Evolutionary conservation across 2,329 filamentous ascomycete genomes (phyloP).

Genomic region (Aspergillus ustus): DNA sequence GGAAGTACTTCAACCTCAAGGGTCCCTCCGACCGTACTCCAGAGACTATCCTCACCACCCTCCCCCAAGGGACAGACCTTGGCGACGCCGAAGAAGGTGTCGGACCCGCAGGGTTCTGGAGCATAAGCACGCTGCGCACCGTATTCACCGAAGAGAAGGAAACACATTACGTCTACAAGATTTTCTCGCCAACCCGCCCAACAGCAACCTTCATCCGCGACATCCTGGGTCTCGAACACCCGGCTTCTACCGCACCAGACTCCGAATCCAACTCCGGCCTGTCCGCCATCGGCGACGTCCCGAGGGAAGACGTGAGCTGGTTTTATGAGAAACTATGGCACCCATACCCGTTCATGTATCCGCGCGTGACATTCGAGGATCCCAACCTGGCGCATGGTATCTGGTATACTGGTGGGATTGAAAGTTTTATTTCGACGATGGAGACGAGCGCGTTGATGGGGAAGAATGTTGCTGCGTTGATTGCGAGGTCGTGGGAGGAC

Average conservation of each 20-base stretch:
- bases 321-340: conserved; percentile 77
- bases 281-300: conserved; percentile 39
- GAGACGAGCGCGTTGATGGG: conserved; percentile 94
- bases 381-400: conserved; percentile 61
- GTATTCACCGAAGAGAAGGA: conserved; percentile 39
- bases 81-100: conserved; percentile 57
- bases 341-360: conserved; percentile 83
- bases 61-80: conserved; percentile 59
- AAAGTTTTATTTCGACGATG: conserved; percentile 96
- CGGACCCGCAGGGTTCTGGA: conserved; percentile 81
- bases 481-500: conserved; percentile 57
- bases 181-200: conserved; percentile 63
- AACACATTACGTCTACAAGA: conserved; percentile 67
- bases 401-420: conserved; percentile 71
- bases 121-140: conserved; percentile 73
- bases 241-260: conserved; percentile 13
- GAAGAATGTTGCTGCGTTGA: conserved; percentile 61
- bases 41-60: conserved; percentile 79
- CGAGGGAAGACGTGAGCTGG: conserved; percentile 68
- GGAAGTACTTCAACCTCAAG: conserved; percentile 72
- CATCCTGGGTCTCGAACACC: conserved; percentile 52
- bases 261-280: neutral
- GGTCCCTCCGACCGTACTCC: conserved; percentile 60
- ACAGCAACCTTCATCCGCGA: conserved; percentile 52
- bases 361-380: conserved; percentile 85